A percentile compares a stretch with the other conserved stretches of the same genome.
Evolutionary conservation across 495 filamentous ascomycete genomes (phyloP).

Genomic region (Neurospora terricola): DNA sequence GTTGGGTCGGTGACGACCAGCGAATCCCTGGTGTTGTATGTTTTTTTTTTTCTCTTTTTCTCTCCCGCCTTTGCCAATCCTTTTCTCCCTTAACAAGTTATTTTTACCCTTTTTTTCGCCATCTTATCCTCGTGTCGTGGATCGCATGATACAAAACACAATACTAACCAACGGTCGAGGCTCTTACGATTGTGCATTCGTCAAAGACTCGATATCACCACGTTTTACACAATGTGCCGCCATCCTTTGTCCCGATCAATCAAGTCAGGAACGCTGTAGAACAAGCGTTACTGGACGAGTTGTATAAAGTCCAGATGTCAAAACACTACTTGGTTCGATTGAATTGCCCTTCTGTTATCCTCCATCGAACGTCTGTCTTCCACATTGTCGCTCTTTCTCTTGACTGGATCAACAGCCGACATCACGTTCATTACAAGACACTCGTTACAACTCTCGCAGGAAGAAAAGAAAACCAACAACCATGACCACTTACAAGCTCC

Average conservation of each 20-base stretch:
- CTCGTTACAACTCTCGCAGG: background rate
- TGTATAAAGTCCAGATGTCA: background rate
- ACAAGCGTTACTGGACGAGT: background rate
- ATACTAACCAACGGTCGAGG: background rate
- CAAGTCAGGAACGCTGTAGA: background rate
- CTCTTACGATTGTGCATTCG: background rate
- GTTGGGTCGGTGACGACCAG: conserved; percentile 33
- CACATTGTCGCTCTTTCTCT: background rate
- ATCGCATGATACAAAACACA: background rate
- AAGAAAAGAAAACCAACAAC: background rate
- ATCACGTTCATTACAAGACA: background rate
- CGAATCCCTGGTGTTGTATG: conserved; percentile 38
- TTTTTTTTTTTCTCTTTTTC: conserved; percentile 15
- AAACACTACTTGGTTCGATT: background rate
- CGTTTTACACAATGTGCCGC: background rate
- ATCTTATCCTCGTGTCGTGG: background rate
- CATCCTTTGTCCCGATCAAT: background rate
- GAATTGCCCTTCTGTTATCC: background rate
- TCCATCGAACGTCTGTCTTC: background rate
- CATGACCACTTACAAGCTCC: background rate
- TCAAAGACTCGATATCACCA: background rate
- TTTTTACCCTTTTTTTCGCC: background rate
- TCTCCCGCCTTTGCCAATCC: background rate
- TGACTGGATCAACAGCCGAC: background rate
- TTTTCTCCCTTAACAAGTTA: background rate